phyloP scores from a whole-genome alignment of 2,329 filamentous ascomycete genomes.

The Neoarthrinium moseri region DNA sequence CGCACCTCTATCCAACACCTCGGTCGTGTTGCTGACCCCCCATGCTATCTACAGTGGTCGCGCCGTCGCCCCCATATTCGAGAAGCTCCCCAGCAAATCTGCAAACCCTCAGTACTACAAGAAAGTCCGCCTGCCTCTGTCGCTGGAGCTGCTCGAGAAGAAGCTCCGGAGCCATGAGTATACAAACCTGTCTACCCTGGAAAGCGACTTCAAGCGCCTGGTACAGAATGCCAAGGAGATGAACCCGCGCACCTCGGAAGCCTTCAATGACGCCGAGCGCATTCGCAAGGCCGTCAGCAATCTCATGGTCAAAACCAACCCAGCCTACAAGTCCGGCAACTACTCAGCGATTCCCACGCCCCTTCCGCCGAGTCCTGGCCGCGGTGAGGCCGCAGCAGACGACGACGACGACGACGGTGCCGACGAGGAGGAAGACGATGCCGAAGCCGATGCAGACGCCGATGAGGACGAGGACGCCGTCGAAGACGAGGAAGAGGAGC shows the following conservation, averaged over 20 bases:
- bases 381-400: constrained; percentile 37
- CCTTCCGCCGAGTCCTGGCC: constrained; percentile 47
- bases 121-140: constrained; percentile 74
- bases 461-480: constrained; percentile 19
- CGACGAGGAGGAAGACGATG: constrained; percentile 18
- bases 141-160: constrained; percentile 72
- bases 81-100: constrained; percentile 64
- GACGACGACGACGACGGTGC: constrained; percentile 18
- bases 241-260: constrained; percentile 69
- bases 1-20: neutral
- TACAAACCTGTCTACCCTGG: constrained; percentile 67
- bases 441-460: constrained; percentile 14
- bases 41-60: constrained; percentile 55
- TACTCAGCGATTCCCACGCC: constrained; percentile 76
- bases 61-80: constrained; percentile 72
- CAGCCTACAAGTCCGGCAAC: constrained; percentile 67
- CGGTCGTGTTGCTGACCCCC: neutral
- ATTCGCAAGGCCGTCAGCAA: constrained; percentile 84
- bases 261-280: constrained; percentile 82
- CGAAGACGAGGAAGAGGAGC: constrained; percentile 19
- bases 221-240: constrained; percentile 84
- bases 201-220: constrained; percentile 85
- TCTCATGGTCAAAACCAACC: constrained; percentile 84
- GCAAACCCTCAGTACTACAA: constrained; percentile 75
- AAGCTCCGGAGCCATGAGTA: constrained; percentile 72